Percentiles rank a stretch among this genome's conserved stretches.
Evolutionary conservation across 257 asterid genomes (phyloP).

Genomic region (Solanum pennellii): DNA sequence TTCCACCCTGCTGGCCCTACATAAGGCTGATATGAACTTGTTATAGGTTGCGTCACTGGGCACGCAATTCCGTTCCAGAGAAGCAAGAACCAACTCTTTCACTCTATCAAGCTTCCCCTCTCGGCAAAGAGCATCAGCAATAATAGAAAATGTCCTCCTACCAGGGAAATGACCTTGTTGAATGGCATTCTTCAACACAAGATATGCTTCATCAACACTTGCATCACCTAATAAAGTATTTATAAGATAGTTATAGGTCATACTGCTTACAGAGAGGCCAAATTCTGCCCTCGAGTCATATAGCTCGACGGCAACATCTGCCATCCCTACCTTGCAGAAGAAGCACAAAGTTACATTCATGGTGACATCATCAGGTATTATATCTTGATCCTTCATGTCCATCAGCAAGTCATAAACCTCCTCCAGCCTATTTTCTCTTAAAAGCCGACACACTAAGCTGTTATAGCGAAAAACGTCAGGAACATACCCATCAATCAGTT

Average conservation of each 20-base stretch:
- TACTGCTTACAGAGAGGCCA: slow-evolving; percentile 55
- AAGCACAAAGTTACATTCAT: slow-evolving; percentile 71
- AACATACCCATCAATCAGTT: slow-evolving; percentile 38
- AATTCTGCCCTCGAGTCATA: slow-evolving; percentile 55
- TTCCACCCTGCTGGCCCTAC: slow-evolving; percentile 41
- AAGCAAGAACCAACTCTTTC: slow-evolving; percentile 46
- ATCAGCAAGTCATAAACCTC: slow-evolving; percentile 65
- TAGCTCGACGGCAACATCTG: slow-evolving; percentile 56
- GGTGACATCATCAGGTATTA: slow-evolving; percentile 48
- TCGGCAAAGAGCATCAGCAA: slow-evolving; percentile 51
- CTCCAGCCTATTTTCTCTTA: slow-evolving; percentile 55
- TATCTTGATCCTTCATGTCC: slow-evolving; percentile 55
- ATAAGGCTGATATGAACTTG: slow-evolving; percentile 54
- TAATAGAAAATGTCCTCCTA: slow-evolving; percentile 33
- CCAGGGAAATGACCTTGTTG: slow-evolving; percentile 57
- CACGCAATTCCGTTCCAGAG: slow-evolving; percentile 31
- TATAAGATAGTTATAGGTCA: slow-evolving; percentile 74
- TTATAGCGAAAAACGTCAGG: slow-evolving; percentile 63
- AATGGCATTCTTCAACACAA: slow-evolving; percentile 37
- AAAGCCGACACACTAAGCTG: slow-evolving; percentile 40
- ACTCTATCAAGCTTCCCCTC: slow-evolving; percentile 63
- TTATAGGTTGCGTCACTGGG: slow-evolving; percentile 29
- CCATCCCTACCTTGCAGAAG: slow-evolving; percentile 71
- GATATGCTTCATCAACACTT: slow-evolving; percentile 39
- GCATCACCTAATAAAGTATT: slow-evolving; percentile 54